Evolutionary conservation across 805 yeast species (phyloP), one percentile per base, ranked within the genome.

Genomic region (Isabelozyma gotoi): DNA sequence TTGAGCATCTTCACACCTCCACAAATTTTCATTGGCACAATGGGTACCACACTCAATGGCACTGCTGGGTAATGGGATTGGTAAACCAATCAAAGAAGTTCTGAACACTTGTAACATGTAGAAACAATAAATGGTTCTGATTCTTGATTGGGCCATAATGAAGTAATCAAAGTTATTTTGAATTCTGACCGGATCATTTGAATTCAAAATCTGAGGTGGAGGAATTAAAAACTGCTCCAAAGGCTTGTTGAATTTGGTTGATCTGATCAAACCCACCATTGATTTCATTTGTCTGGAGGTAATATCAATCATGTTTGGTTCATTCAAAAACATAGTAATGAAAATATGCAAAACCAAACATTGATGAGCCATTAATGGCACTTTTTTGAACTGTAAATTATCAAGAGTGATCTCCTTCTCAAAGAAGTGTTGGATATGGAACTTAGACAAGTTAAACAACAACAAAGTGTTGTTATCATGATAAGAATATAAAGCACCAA

Each of bases 401-500:
- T 66, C 72, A 55, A 55, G 62, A 43, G 71, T 74, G 55, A 62
- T 69, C 58, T 71, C 74, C 36, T 64, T 65, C 51, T 83, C 89
- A 70, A 86, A 75, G 50, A 75, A 80, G 47, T 77, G 78, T 56
- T 85, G 88, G 43, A 85, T 79, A 49, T 84, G 79, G 43, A 70
- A 78, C 56, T 86, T 78, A 14, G 88, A 76, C 45, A 86, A 75
- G 56, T 84, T 84, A 60, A 84, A 85, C 45, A 86, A 63, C 7
- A 85, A 69, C 53, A 84, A 73, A 0, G 96, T 87, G 57, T 87
- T 87, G 31, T 83, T 67, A 24, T 89, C 85, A 55, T 86, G 90
- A 65, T 85, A 88, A 0, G 88, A 81, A 56, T 87, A 88, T 17
- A 91, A 72, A 0, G 97, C 96, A 35, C 98, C 98, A 45, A 91